Evolutionary conservation across 768 basidiomycete genomes (phyloP), one percentile per base, ranked within the genome.

Genomic region (Amanita thiersii): DNA sequence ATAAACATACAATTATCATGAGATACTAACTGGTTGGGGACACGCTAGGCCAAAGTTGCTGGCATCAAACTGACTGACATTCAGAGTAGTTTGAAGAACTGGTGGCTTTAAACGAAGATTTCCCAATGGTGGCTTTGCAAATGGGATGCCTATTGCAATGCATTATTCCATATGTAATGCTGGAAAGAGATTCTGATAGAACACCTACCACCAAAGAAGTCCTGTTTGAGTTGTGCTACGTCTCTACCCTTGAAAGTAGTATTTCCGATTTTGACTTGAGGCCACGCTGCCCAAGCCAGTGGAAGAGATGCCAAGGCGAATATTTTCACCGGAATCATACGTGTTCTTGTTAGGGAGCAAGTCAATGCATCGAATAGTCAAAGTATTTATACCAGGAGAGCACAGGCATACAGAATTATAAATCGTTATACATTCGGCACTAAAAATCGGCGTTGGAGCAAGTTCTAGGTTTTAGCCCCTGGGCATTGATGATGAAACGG

Each of bases 201-300:
- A 30, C 9, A 30, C 29, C 9, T 40, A 69, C 71, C 70, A 17
- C 69, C 69, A 52, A 70, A 73, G 54, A 71, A 73, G 28, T 70
- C 67, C 43, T 64, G 58, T n/a, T 60, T 54, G 14, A 65, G 47
- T 2, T 43, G 41, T 1, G 63, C 53, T 2, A 65, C 51, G 40
- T 58, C 57, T 17, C 57, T 51, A 14, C 71, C 71, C 10, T 57
- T 42, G 31, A 72, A 39, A 0, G 62, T 64, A 0, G 69, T 68
- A 5, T 49, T 47, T 7, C 67, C 67, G 5, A 72, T 43, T 17
- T 58, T 56, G 25, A 71, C 59, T 38, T 65, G 47, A 5, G 67
- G 64, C 7, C 56, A 54, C n/a, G 55, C 57, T 1, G 46, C 26
- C 9, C 29, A 9, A 9, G 14, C 29, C 14, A 9, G 9, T 14